Conservation (phyloP, 768 basidiomycete species). For the Leccinellum albellum region DNA sequence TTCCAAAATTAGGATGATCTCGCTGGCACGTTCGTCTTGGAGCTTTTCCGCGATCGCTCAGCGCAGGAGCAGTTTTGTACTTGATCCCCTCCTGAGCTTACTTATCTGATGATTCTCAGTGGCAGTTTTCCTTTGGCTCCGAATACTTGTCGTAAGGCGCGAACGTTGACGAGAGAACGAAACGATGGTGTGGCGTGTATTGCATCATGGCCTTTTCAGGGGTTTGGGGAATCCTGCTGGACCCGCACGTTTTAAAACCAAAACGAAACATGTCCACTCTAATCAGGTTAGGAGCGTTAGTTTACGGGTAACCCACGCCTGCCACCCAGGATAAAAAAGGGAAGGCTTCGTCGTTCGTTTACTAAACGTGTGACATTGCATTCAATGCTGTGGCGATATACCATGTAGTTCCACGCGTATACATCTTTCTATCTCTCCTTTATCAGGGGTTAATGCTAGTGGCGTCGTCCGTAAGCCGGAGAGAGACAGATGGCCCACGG, state of each 20-base stretch:
- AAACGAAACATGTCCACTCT: neutral
- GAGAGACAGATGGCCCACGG: neutral
- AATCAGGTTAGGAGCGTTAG: neutral
- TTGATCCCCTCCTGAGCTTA: conserved; percentile 1
- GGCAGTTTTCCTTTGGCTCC: neutral
- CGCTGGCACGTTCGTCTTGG: conserved; percentile 1
- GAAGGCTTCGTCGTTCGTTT: neutral
- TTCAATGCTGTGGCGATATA: neutral
- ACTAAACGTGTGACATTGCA: neutral
- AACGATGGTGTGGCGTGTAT: neutral
- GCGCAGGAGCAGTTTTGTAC: conserved; percentile 1
- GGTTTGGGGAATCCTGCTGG: neutral
- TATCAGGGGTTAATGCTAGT: neutral
- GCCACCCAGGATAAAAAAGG: neutral
- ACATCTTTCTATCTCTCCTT: neutral
- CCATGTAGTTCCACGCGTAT: neutral
- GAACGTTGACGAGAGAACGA: neutral
- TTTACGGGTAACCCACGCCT: neutral
- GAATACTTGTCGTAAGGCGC: neutral
- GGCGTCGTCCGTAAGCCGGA: neutral
- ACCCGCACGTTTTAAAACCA: neutral
- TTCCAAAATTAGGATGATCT: conserved; percentile 7
- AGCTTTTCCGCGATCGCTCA: conserved; percentile 9
- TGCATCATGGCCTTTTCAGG: neutral
- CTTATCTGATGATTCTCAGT: conserved; percentile 1